phyloP scores from a whole-genome alignment of 345 rosid species.

The Syzygium grande region DNA sequence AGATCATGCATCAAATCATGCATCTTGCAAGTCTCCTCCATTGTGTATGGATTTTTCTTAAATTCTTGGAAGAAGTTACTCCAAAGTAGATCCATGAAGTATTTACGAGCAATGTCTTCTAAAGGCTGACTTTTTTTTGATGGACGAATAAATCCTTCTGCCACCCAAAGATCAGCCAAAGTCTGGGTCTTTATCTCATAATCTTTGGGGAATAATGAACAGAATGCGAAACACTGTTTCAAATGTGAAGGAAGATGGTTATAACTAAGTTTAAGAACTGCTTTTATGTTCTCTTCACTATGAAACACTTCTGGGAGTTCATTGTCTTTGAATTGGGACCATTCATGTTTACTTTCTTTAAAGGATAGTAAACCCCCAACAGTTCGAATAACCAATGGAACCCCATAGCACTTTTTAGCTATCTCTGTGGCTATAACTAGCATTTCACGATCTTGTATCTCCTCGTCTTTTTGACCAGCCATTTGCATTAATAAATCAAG shows the following conservation, averaged over 20 bases:
- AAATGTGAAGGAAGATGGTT: background rate
- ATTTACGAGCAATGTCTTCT: too few species aligned
- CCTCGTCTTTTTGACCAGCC: background rate
- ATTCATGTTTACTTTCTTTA: background rate
- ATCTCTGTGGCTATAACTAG: background rate
- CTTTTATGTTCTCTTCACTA: background rate
- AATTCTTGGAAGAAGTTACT: too few species aligned
- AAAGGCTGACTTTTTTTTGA: too few species aligned
- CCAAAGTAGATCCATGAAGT: too few species aligned
- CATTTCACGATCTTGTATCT: background rate
- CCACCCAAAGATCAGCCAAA: background rate
- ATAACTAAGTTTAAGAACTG: background rate
- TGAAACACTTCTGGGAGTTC: background rate
- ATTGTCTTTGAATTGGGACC: background rate
- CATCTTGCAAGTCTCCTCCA: too few species aligned
- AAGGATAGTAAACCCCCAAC: background rate
- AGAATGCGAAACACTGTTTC: background rate
- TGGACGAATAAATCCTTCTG: background rate
- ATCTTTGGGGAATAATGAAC: background rate
- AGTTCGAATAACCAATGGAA: background rate
- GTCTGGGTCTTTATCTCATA: background rate
- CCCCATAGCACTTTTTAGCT: background rate
- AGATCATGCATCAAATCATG: too few species aligned
- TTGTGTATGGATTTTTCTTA: rapidly evolving
- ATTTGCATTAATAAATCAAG: background rate